A percentile compares a stretch with the other conserved stretches of the same genome.
phyloP scores from a whole-genome alignment of 1,284 basidiomycete species.

The Amylostereum areolatum region DNA sequence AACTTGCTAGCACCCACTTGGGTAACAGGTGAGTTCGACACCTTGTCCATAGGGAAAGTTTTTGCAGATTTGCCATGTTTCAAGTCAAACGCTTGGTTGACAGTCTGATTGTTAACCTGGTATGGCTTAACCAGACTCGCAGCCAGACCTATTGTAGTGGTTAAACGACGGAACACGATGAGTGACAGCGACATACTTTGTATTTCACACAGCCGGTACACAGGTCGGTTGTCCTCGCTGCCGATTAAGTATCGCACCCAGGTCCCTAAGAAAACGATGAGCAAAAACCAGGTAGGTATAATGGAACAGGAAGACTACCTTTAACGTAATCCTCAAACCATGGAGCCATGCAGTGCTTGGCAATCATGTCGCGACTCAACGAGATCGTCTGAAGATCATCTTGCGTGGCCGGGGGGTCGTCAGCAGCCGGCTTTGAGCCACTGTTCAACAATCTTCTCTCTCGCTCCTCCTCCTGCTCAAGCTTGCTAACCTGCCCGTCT shows the following conservation, averaged over 20 bases:
- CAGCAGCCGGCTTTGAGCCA: slow-evolving; percentile 26
- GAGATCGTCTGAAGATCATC: slow-evolving; percentile 54
- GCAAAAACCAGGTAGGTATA: slow-evolving; percentile 1
- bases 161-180: background rate
- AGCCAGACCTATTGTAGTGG: slow-evolving; percentile 35
- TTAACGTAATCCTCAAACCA: slow-evolving; percentile 77
- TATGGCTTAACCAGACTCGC: slow-evolving; percentile 60
- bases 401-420: slow-evolving; percentile 47
- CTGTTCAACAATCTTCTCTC: slow-evolving; percentile 43
- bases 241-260: slow-evolving; percentile 80
- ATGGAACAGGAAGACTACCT: slow-evolving; percentile 39
- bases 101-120: slow-evolving; percentile 60
- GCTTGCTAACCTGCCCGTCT: slow-evolving; percentile 66
- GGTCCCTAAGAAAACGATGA: slow-evolving; percentile 43
- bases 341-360: slow-evolving; percentile 60
- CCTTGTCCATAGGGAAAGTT: slow-evolving; percentile 69
- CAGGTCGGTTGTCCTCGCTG: slow-evolving; percentile 42
- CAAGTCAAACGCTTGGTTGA: slow-evolving; percentile 62
- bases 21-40: slow-evolving; percentile 66
- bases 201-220: slow-evolving; percentile 83
- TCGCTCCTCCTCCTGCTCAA: slow-evolving; percentile 65
- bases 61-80: slow-evolving; percentile 61
- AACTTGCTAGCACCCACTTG: slow-evolving; percentile 36
- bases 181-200: slow-evolving; percentile 41
- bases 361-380: slow-evolving; percentile 58